These are phyloP conservation scores for Suhomyces taliae DNA, from an alignment of 1,139 yeast species.

Conservation along the genomic window DNA sequence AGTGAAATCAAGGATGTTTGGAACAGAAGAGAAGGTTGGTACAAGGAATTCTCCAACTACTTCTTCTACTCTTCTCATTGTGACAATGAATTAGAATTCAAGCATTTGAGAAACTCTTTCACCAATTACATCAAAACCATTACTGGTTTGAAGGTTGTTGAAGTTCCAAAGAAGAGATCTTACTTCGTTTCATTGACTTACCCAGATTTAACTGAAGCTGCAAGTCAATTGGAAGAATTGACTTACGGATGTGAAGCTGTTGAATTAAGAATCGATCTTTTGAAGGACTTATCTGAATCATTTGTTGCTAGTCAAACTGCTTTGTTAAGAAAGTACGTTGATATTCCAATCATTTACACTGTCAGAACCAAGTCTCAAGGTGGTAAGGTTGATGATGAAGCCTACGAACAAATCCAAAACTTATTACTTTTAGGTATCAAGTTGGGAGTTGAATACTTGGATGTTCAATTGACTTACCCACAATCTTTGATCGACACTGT, in stretches of 20 bases:
- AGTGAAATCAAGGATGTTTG: constrained; percentile 83
- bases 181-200: constrained; percentile 73
- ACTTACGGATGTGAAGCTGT: constrained; percentile 76
- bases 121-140: constrained; percentile 58
- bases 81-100: constrained; percentile 53
- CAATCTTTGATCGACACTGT: constrained; percentile 30
- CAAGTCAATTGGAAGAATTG: constrained; percentile 50
- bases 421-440: constrained; percentile 66
- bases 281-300: constrained; percentile 48
- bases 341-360: constrained; percentile 79
- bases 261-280: constrained; percentile 77
- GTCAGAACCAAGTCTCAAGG: constrained; percentile 80
- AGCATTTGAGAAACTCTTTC: constrained; percentile 59
- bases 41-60: constrained; percentile 76
- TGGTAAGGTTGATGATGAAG: constrained; percentile 62
- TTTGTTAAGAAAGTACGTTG: constrained; percentile 57
- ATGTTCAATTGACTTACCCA: constrained; percentile 51
- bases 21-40: constrained; percentile 78
- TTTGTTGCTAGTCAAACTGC: constrained; percentile 79
- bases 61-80: constrained; percentile 80
- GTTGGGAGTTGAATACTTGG: constrained; percentile 59
- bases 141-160: constrained; percentile 52
- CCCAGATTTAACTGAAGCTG: constrained; percentile 50
- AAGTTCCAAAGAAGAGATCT: constrained; percentile 57
- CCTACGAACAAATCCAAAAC: constrained; percentile 44